Percentiles rank a stretch among this genome's conserved stretches.
These are phyloP conservation scores for Neurospora pannonica DNA, from an alignment of 495 filamentous ascomycete species.

Conservation along the genomic window DNA sequence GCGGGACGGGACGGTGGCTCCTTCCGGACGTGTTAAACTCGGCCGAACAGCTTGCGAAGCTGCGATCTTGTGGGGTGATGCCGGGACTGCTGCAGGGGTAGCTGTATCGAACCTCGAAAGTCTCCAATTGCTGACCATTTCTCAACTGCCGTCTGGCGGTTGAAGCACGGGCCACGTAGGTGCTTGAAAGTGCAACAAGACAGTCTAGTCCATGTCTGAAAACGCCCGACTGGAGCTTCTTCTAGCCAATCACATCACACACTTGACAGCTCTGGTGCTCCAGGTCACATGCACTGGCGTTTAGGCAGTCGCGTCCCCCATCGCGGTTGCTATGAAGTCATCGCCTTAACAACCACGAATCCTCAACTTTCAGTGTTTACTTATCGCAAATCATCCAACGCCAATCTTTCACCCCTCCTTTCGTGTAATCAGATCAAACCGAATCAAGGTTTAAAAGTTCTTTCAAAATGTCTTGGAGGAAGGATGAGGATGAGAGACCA, in stretches of 20 bases:
- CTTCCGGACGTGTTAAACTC: neutral
- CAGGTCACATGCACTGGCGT: conserved; percentile 17
- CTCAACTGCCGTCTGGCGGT: neutral
- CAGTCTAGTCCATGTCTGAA: too few relatives aligned
- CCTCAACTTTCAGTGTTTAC: neutral
- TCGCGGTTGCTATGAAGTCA: conserved; percentile 2
- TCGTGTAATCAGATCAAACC: neutral
- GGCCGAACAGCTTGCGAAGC: neutral
- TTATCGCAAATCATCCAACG: neutral
- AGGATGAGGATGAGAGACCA: conserved; percentile 37
- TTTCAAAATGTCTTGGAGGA: conserved; percentile 30
- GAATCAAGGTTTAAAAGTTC: neutral
- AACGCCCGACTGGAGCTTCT: too few relatives aligned
- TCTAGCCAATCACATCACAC: conserved; percentile 5
- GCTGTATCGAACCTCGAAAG: neutral
- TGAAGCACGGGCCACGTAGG: neutral
- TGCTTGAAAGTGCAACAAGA: neutral
- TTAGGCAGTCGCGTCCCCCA: conserved; percentile 21
- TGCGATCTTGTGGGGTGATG: neutral
- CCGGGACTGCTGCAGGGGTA: neutral
- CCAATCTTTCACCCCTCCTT: neutral
- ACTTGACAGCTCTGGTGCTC: neutral
- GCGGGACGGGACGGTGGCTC: neutral
- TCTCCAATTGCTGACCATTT: neutral
- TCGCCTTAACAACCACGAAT: conserved; percentile 1